phyloP scores from a whole-genome alignment of 2,329 filamentous ascomycete species.

The Fusarium subglutinans region DNA sequence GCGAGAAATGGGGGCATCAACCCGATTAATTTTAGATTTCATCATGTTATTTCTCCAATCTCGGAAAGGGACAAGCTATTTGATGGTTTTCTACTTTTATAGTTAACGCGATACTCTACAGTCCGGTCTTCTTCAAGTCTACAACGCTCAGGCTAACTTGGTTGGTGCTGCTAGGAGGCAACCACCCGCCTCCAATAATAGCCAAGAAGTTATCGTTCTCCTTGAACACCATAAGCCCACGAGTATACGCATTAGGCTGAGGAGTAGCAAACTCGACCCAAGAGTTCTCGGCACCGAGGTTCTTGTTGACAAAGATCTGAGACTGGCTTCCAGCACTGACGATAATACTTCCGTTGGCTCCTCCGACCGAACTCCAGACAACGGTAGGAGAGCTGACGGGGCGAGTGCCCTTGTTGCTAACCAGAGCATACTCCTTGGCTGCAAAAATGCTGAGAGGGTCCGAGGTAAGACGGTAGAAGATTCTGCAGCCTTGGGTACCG shows the following conservation, averaged over 20 bases:
- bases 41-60: no score
- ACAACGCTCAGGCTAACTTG: slow-evolving; percentile 52
- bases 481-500: slow-evolving; percentile 52
- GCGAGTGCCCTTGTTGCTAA: slow-evolving; percentile 46
- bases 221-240: slow-evolving; percentile 48
- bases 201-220: slow-evolving; percentile 48
- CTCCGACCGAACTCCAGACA: slow-evolving; percentile 55
- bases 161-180: slow-evolving; percentile 59
- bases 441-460: slow-evolving; percentile 49
- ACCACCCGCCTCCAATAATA: slow-evolving; percentile 55
- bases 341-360: slow-evolving; percentile 56
- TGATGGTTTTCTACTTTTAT: background rate
- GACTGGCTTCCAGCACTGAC: slow-evolving; percentile 51
- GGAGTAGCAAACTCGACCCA: slow-evolving; percentile 50
- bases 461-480: slow-evolving; percentile 55
- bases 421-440: slow-evolving; percentile 45
- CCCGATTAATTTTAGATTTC: background rate
- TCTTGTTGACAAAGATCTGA: slow-evolving; percentile 55
- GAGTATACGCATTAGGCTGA: slow-evolving; percentile 50
- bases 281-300: slow-evolving; percentile 48
- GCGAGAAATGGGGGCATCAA: background rate
- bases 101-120: background rate
- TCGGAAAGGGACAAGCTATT: no score
- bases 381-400: slow-evolving; percentile 56
- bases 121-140: slow-evolving; percentile 23